Evolutionary conservation across 306 rosid genomes (phyloP).

Genomic region (Senna siamea): DNA sequence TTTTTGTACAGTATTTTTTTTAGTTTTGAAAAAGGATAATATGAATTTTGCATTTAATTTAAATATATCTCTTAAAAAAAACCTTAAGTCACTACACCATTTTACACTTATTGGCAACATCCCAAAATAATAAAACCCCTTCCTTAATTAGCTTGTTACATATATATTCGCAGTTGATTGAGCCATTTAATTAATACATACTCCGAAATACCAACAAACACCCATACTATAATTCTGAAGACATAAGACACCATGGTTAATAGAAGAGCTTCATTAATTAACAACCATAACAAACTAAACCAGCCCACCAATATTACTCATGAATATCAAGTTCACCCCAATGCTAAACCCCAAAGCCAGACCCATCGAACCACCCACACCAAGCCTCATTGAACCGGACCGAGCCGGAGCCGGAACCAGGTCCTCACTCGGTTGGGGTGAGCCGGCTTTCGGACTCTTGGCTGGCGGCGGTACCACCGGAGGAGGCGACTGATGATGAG

Average conservation of each 20-base stretch:
- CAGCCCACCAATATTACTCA: conserved; percentile 7
- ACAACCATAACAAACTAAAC: background rate
- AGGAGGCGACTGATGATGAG: background rate
- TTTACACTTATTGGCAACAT: too few relatives aligned
- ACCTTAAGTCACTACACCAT: too few relatives aligned
- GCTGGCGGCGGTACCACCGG: background rate
- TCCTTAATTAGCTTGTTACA: background rate
- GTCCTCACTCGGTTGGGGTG: background rate
- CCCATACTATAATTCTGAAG: too few relatives aligned
- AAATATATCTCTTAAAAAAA: too few relatives aligned
- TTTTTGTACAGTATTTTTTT: too few relatives aligned
- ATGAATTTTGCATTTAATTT: too few relatives aligned
- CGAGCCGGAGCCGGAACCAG: conserved; percentile 21
- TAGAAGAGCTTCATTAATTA: too few relatives aligned
- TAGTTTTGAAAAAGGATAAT: too few relatives aligned
- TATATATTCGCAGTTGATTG: background rate
- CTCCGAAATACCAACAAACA: background rate
- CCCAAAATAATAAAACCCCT: background rate
- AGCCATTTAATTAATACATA: background rate
- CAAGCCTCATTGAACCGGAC: conserved; percentile 25
- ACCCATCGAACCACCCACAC: conserved; percentile 16
- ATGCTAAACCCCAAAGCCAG: conserved; percentile 29
- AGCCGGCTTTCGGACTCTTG: background rate
- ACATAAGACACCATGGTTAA: background rate
- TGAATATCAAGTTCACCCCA: conserved; percentile 32